phyloP scores from a whole-genome alignment of 2,329 filamentous ascomycete species.

The Zymoseptoria pseudotritici region DNA sequence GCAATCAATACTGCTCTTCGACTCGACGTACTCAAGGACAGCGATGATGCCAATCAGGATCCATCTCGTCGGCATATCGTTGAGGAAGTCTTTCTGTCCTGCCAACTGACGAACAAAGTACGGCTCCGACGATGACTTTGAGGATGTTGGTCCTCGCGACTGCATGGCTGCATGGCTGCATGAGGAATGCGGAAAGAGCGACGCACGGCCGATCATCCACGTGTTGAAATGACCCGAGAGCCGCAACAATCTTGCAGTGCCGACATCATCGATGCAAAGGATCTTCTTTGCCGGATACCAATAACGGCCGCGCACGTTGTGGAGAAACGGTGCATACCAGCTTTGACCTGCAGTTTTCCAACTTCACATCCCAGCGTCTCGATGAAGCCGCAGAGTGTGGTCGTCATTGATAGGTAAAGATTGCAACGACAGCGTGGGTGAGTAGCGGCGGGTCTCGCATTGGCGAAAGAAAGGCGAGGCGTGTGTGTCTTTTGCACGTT shows the following conservation, averaged over 20 bases:
- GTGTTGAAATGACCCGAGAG: not conserved
- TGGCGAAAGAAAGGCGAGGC: not conserved
- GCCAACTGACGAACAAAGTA: not conserved
- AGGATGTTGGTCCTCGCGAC: not conserved
- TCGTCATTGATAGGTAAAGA: not conserved
- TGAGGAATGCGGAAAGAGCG: not conserved
- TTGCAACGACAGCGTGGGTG: not conserved
- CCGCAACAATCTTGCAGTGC: not conserved
- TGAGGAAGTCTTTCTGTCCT: not conserved
- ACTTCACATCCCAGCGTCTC: not conserved
- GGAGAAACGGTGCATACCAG: not conserved
- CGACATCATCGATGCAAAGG: not conserved
- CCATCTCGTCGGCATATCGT: not conserved
- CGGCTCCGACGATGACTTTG: not conserved
- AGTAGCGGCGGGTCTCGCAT: no score
- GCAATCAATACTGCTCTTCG: not conserved
- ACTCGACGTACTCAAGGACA: not conserved
- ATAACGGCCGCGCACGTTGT: not conserved
- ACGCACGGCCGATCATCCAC: not conserved
- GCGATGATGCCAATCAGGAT: not conserved
- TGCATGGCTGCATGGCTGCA: not conserved
- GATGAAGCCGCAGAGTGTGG: not conserved
- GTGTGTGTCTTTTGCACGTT: not conserved
- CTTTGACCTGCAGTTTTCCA: not conserved
- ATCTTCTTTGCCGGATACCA: not conserved